A percentile compares a stretch with the other conserved stretches of the same genome.
phyloP scores from a whole-genome alignment of 495 filamentous ascomycete species.

The Xylaria castorea region DNA sequence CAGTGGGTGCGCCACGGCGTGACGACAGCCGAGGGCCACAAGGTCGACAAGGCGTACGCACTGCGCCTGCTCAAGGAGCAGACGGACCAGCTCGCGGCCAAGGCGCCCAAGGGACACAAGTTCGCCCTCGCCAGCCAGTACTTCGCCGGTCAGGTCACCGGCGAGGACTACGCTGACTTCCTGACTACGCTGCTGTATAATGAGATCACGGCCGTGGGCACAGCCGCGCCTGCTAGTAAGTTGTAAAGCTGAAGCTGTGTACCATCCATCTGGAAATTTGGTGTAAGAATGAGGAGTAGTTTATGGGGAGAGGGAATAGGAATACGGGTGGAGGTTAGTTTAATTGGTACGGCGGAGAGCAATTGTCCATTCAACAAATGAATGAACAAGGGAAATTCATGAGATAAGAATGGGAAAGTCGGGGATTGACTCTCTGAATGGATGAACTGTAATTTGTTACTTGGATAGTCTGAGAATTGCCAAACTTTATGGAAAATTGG shows the following conservation, averaged over 20 bases:
- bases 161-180: constrained; percentile 97
- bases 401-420: neutral
- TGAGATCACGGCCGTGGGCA: constrained; percentile 87
- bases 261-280: neutral
- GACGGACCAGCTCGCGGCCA: constrained; percentile 73
- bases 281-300: neutral
- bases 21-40: constrained; percentile 86
- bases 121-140: constrained; percentile 90
- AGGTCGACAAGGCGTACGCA: constrained; percentile 89
- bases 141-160: constrained; percentile 90
- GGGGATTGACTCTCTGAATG: neutral
- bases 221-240: constrained; percentile 74
- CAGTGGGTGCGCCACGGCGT: constrained; percentile 93
- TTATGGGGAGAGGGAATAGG: neutral
- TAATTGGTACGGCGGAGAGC: neutral
- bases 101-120: constrained; percentile 89
- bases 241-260: constrained; percentile 4
- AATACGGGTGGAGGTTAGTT: neutral
- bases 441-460: neutral
- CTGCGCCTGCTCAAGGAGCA: constrained; percentile 86
- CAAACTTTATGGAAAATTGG: neutral
- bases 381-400: neutral
- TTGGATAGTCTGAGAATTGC: neutral
- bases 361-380: neutral
- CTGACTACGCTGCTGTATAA: constrained; percentile 92